These are phyloP conservation scores for Didymella keratinophila DNA, from an alignment of 2,329 filamentous ascomycete species.

Conservation along the genomic window DNA sequence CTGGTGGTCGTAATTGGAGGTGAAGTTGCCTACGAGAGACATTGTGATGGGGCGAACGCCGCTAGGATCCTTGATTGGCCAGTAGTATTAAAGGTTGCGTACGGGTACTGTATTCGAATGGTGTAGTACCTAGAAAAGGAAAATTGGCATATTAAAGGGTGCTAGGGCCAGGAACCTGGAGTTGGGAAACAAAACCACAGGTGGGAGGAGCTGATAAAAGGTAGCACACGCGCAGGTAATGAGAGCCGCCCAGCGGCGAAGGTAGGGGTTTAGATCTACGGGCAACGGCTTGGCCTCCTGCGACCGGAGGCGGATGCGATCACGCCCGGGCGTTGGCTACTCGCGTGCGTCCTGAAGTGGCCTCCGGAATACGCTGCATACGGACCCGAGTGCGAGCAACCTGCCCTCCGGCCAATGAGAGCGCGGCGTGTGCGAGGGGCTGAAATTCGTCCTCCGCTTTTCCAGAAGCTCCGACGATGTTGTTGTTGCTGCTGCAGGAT, in stretches of 20 bases:
- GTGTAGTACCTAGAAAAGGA: conserved; percentile 3
- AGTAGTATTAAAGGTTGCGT: conserved; percentile 8
- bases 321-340: conserved; percentile 26
- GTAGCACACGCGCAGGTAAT: conserved; percentile 31
- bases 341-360: conserved; percentile 23
- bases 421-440: conserved; percentile 2
- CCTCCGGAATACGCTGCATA: conserved; percentile 25
- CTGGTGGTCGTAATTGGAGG: conserved; percentile 53
- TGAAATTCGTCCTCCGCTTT: conserved; percentile 10
- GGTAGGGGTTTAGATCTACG: conserved; percentile 28
- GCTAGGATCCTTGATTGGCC: conserved; percentile 14
- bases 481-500: background rate
- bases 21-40: conserved; percentile 55
- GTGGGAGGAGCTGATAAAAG: conserved; percentile 27
- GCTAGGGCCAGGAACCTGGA: conserved; percentile 18
- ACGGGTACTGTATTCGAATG: background rate
- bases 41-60: conserved; percentile 40
- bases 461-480: conserved; percentile 9
- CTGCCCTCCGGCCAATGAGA: conserved; percentile 14
- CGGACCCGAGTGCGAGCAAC: conserved; percentile 23
- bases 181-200: conserved; percentile 6
- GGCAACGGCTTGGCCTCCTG: conserved; percentile 30
- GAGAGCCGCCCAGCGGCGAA: conserved; percentile 23
- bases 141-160: conserved; percentile 28
- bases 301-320: conserved; percentile 36